Evolutionary conservation across 179 eudicot species (phyloP).

Genomic region (Nepenthes alata): DNA sequence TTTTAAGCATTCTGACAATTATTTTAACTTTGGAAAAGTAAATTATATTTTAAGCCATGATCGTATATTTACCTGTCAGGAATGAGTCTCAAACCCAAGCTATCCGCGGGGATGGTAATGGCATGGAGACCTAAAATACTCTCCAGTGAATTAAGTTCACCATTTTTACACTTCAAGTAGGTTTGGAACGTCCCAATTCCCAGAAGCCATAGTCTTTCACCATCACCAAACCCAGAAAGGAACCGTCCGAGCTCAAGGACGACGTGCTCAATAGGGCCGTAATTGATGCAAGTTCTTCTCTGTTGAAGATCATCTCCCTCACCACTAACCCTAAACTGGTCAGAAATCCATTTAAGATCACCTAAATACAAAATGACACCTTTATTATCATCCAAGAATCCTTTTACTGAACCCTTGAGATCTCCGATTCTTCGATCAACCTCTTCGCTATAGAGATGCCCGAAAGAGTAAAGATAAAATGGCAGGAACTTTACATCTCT

Average conservation of each 20-base stretch:
- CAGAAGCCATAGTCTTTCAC: slow-evolving; percentile 47
- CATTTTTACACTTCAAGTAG: slow-evolving; percentile 49
- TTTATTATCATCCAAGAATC: slow-evolving; percentile 22
- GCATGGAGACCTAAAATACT: slow-evolving; percentile 59
- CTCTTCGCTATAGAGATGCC: slow-evolving; percentile 31
- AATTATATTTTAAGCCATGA: too few species aligned
- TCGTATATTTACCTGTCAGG: slow-evolving; percentile 27
- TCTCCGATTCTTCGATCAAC: slow-evolving; percentile 49
- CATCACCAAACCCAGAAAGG: slow-evolving; percentile 21
- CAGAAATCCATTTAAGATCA: slow-evolving; percentile 66
- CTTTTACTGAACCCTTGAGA: slow-evolving; percentile 38
- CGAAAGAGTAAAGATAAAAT: slow-evolving; percentile 33
- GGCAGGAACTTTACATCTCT: slow-evolving; percentile 41
- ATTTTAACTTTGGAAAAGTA: too few species aligned
- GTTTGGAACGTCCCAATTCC: slow-evolving; percentile 66
- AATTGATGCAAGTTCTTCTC: slow-evolving; percentile 8
- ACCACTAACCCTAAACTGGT: slow-evolving; percentile 5
- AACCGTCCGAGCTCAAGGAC: slow-evolving; percentile 52
- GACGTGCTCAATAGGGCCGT: slow-evolving; percentile 58
- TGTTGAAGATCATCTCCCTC: slow-evolving; percentile 6
- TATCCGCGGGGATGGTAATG: slow-evolving; percentile 33
- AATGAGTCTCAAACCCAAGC: slow-evolving; percentile 17
- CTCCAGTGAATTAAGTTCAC: slow-evolving; percentile 41
- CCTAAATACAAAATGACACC: slow-evolving; percentile 62
- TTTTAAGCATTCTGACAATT: too few species aligned